Base-by-base conservation (phyloP, 2,329 filamentous ascomycete genomes). In the Fusarium marasasianum region DNA sequence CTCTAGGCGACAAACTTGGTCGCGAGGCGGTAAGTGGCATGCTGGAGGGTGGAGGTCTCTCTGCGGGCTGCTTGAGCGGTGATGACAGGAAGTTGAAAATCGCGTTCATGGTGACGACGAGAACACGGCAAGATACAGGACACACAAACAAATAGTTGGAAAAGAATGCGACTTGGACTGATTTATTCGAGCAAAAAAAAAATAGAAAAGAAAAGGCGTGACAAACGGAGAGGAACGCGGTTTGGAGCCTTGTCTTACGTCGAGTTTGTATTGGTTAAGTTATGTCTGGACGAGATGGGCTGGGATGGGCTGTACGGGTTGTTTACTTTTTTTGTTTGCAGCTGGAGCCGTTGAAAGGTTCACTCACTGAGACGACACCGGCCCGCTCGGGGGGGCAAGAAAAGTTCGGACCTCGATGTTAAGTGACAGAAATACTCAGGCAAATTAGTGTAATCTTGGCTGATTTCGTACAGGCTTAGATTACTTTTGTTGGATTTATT, bases 21-120 rank as follows among this genome's bases (percentile, higher is more conserved):
- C 51, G 61, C 15, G 64, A 56, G 33, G 69, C 66, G 50, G 63
- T 24, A 56, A 69, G 68, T 35, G 76, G 64, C 57, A 76, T 73
- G n/a, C 48, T 63, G 18, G 66, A 40, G 6, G 67, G 58, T 24
- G 44, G 31, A 54, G 41, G 67, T 60, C 43, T 61, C 29, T 48
- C 56, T 44, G 29, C 24, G 18, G 58, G 57, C 58, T 72, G 68
- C 63, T 78, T 78, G n/a, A 73, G 67, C 50, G 77, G 77, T 38
- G 77, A 77, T 22, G 77, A 78, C 38, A 77, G 60, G 14, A 76
- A 62, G 40, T 64, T 63, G 33, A 66, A 44, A 41, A 68, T n/a
- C 54, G 64, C 41, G 63, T 68, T 68, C 65, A 68, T 68, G 22
- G 41, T 62, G 57, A 47, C n/a, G 22, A 51, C 17, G 26, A 29